Conservation (phyloP, 352 stramenopile species). For the Aphanomyces euteiches region DNA sequence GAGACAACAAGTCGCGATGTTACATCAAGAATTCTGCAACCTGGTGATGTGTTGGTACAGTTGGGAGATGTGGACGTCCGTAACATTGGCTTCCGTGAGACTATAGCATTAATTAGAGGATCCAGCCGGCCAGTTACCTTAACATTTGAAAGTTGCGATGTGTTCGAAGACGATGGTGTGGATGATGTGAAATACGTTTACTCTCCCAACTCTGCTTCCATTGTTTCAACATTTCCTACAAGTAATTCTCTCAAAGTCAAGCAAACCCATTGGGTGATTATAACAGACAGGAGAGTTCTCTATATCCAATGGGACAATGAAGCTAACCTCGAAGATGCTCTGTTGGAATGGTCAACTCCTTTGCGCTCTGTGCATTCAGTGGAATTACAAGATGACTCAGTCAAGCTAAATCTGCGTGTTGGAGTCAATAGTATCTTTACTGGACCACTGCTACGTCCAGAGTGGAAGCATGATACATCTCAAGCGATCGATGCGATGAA, state of each 20-base stretch:
- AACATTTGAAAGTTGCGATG: conserved; percentile 78
- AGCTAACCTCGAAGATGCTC: conserved; percentile 60
- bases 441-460: conserved; percentile 58
- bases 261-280: conserved; percentile 80
- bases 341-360: conserved; percentile 88
- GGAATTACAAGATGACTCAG: conserved; percentile 59
- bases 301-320: conserved; percentile 71
- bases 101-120: conserved; percentile 68
- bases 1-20: conserved; percentile 44
- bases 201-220: conserved; percentile 6
- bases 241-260: conserved; percentile 41
- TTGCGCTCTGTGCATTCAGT: conserved; percentile 82
- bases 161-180: conserved; percentile 39
- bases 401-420: conserved; percentile 77
- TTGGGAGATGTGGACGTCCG: conserved; percentile 78
- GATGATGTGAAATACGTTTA: conserved; percentile 16
- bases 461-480: conserved; percentile 38
- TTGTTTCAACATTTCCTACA: not conserved
- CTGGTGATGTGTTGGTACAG: conserved; percentile 68
- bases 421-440: conserved; percentile 81
- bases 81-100: conserved; percentile 82
- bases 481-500: conserved; percentile 76
- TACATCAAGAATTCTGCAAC: conserved; percentile 63
- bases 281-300: conserved; percentile 78
- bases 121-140: conserved; percentile 65